phyloP scores from a whole-genome alignment of 1,284 basidiomycete species.

The Heterobasidion annosum region DNA sequence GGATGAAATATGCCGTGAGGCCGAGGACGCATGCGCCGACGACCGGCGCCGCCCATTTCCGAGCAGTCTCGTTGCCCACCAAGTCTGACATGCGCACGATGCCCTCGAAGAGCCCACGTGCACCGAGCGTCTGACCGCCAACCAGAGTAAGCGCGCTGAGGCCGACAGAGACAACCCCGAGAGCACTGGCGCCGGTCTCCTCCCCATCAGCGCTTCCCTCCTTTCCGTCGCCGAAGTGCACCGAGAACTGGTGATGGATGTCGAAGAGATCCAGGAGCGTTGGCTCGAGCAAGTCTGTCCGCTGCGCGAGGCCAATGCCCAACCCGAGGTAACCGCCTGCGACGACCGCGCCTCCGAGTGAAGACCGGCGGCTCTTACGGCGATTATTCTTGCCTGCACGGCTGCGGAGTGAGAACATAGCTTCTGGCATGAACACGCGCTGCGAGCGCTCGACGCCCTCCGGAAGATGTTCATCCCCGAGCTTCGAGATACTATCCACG shows the following conservation, averaged over 20 bases:
- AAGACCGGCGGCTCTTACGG: constrained; percentile 33
- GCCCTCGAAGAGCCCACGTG: constrained; percentile 72
- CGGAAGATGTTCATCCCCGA: constrained; percentile 80
- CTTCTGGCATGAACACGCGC: constrained; percentile 89
- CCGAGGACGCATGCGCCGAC: constrained; percentile 74
- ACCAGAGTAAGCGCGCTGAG: constrained; percentile 86
- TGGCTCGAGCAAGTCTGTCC: constrained; percentile 63
- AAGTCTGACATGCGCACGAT: constrained; percentile 70
- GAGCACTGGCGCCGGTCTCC: constrained; percentile 51
- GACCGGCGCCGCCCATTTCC: constrained; percentile 85
- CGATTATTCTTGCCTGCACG: constrained; percentile 41
- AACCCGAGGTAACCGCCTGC: constrained; percentile 67
- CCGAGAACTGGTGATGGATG: constrained; percentile 69
- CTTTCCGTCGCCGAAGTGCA: constrained; percentile 49
- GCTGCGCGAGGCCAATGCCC: constrained; percentile 66
- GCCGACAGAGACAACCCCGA: constrained; percentile 71
- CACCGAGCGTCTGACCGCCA: constrained; percentile 72
- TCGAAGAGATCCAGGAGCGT: constrained; percentile 85
- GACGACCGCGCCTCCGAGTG: constrained; percentile 45
- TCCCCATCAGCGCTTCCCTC: constrained; percentile 28
- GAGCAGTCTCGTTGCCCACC: constrained; percentile 73
- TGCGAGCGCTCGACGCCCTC: constrained; percentile 71
- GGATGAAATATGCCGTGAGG: constrained; percentile 73
- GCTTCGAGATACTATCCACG: constrained; percentile 59
- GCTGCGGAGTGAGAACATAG: constrained; percentile 75